Conservation (phyloP, 805 yeast genomes). For the Ogataea pignaliae region DNA sequence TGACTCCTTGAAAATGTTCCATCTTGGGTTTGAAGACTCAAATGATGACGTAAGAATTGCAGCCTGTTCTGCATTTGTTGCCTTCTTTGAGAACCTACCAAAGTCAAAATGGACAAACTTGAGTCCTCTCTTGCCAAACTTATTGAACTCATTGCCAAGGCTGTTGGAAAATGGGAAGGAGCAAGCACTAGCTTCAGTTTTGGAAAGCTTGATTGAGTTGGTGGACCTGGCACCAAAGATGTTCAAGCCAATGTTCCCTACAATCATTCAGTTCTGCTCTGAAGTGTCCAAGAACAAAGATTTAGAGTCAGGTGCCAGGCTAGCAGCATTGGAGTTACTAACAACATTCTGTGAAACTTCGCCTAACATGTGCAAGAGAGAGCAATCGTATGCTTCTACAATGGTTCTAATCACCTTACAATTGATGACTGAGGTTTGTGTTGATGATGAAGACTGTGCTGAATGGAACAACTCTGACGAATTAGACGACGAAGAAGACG, state of each 20-base stretch:
- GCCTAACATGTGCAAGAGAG: conserved; percentile 89
- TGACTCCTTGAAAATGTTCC: conserved; percentile 65
- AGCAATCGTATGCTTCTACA: conserved; percentile 63
- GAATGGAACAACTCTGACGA: conserved; percentile 86
- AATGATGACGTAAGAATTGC: conserved; percentile 84
- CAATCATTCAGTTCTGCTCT: conserved; percentile 83
- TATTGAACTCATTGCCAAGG: conserved; percentile 83
- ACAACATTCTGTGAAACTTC: conserved; percentile 91
- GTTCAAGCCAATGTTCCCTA: conserved; percentile 86
- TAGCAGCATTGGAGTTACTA: conserved; percentile 82
- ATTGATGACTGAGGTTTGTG: conserved; percentile 90
- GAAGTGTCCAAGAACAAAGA: conserved; percentile 78
- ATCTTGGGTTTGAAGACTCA: conserved; percentile 73
- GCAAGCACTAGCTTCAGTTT: conserved; percentile 76
- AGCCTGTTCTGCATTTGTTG: conserved; percentile 88
- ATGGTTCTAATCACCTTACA: conserved; percentile 71
- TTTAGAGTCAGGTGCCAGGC: conserved; percentile 71
- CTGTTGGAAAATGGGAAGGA: conserved; percentile 77
- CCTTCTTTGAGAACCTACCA: conserved; percentile 79
- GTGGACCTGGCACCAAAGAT: conserved; percentile 93
- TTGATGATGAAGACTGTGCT: conserved; percentile 65
- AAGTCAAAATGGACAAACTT: conserved; percentile 73
- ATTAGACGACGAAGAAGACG: conserved; percentile 72
- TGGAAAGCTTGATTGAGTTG: conserved; percentile 83
- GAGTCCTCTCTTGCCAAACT: conserved; percentile 74